Conservation (phyloP, 345 rosid species). For the Gossypium stocksii region DNA sequence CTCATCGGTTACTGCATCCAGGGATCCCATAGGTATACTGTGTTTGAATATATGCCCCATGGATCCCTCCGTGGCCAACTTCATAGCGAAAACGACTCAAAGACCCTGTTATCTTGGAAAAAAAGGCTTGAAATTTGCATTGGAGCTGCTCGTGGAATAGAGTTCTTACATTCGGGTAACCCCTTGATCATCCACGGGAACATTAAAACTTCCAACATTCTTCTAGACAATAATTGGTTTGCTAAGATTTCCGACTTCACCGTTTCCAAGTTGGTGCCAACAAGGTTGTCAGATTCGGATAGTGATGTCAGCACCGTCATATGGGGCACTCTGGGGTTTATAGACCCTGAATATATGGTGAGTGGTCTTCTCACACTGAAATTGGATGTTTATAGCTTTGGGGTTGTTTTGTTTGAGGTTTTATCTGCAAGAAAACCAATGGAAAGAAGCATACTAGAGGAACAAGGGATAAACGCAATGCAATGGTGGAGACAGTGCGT, state of each 20-base stretch:
- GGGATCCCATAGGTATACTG: background rate
- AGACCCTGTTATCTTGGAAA: slow-evolving; percentile 33
- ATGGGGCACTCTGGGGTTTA: slow-evolving; percentile 28
- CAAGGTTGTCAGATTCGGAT: slow-evolving; percentile 35
- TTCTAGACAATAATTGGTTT: slow-evolving; percentile 30
- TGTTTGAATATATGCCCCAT: slow-evolving; percentile 33
- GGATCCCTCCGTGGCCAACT: slow-evolving; percentile 21
- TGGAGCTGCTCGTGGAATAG: slow-evolving; percentile 36
- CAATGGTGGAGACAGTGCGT: slow-evolving; percentile 31
- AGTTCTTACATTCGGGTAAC: slow-evolving; percentile 30
- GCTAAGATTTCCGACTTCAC: slow-evolving; percentile 35
- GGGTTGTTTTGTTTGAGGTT: slow-evolving; percentile 35
- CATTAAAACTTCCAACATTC: slow-evolving; percentile 31
- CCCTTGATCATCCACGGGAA: slow-evolving; percentile 30
- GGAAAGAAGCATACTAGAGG: slow-evolving; percentile 19
- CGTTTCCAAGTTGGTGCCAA: slow-evolving; percentile 29
- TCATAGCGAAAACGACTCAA: slow-evolving; percentile 24
- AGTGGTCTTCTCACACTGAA: slow-evolving; percentile 27
- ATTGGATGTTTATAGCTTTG: slow-evolving; percentile 38
- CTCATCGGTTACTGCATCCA: background rate
- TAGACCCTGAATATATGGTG: slow-evolving; percentile 30
- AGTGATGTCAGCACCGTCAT: slow-evolving; percentile 27
- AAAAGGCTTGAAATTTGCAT: slow-evolving; percentile 36
- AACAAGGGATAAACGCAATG: slow-evolving; percentile 18
- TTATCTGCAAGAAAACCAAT: slow-evolving; percentile 25